These are phyloP conservation scores for Starmerella sp. DNA, from an alignment of 805 yeast species.

Conservation along the genomic window DNA sequence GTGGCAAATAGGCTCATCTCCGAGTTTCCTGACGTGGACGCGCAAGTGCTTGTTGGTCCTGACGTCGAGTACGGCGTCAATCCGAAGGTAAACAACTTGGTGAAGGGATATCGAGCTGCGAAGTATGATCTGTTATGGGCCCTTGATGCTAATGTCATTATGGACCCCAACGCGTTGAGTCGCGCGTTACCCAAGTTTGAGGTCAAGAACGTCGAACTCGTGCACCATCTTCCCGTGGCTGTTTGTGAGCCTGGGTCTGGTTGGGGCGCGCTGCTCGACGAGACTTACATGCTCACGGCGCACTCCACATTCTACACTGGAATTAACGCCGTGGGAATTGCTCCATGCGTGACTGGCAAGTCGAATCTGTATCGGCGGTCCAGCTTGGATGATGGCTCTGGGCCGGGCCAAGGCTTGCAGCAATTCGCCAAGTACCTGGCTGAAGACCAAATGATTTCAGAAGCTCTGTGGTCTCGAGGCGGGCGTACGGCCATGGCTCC, in stretches of 20 bases:
- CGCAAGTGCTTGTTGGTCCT: conserved; percentile 46
- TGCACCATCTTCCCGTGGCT: conserved; percentile 63
- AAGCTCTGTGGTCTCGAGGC: conserved; percentile 65
- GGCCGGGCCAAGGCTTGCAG: conserved; percentile 39
- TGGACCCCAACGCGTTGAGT: conserved; percentile 47
- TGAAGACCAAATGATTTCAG: conserved; percentile 87
- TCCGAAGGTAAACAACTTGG: conserved; percentile 77
- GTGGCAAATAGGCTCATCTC: conserved; percentile 41
- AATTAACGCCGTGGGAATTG: conserved; percentile 59
- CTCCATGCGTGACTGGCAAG: conserved; percentile 88
- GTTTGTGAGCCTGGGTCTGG: conserved; percentile 23
- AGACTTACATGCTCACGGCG: conserved; percentile 71
- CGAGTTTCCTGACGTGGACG: conserved; percentile 46
- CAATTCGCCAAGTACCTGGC: conserved; percentile 75
- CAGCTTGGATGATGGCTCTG: conserved; percentile 33
- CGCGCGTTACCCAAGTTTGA: conserved; percentile 47
- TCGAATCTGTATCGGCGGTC: conserved; percentile 65
- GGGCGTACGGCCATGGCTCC: conserved; percentile 70
- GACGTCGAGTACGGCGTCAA: conserved; percentile 54
- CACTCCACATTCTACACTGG: conserved; percentile 79
- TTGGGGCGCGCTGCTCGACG: conserved; percentile 63
- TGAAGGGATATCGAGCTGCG: conserved; percentile 66
- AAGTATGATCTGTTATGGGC: conserved; percentile 71
- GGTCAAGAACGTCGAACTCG: conserved; percentile 41
- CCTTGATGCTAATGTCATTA: conserved; percentile 78